phyloP scores from a whole-genome alignment of 2,329 filamentous ascomycete species.

The Apiospora rasikravindrae region DNA sequence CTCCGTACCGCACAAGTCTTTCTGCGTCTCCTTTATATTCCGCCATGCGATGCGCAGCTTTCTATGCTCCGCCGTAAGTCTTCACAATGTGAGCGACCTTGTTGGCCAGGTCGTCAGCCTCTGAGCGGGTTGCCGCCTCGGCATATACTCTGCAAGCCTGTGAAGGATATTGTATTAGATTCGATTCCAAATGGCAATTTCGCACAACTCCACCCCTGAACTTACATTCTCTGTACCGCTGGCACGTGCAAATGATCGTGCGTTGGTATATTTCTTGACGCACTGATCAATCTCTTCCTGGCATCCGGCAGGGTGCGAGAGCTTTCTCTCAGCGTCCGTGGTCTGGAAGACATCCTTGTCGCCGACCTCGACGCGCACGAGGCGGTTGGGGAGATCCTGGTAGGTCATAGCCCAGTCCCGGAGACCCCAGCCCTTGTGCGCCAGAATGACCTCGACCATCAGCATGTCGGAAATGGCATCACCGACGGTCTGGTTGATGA shows the following conservation, averaged over 20 bases:
- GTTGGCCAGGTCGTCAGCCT: constrained; percentile 88
- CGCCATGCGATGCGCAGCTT: neutral
- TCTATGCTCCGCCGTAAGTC: constrained; percentile 51
- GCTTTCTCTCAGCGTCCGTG: constrained; percentile 87
- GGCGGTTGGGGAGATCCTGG: constrained; percentile 89
- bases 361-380: constrained; percentile 84
- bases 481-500: constrained; percentile 98
- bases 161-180: neutral
- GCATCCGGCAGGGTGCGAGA: constrained; percentile 77
- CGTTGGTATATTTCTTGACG: constrained; percentile 89
- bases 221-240: constrained; percentile 96
- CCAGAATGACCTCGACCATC: constrained; percentile 92
- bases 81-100: constrained; percentile 80
- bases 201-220: neutral
- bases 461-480: constrained; percentile 96
- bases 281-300: constrained; percentile 87
- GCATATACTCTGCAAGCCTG: constrained; percentile 67
- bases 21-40: neutral
- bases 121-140: constrained; percentile 85
- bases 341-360: constrained; percentile 91
- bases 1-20: neutral
- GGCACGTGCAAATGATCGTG: constrained; percentile 87
- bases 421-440: constrained; percentile 90
- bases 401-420: constrained; percentile 94
- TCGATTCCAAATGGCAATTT: neutral